Evolutionary conservation across 2,329 filamentous ascomycete genomes (phyloP).

Genomic region (Aspergillus ruber): DNA sequence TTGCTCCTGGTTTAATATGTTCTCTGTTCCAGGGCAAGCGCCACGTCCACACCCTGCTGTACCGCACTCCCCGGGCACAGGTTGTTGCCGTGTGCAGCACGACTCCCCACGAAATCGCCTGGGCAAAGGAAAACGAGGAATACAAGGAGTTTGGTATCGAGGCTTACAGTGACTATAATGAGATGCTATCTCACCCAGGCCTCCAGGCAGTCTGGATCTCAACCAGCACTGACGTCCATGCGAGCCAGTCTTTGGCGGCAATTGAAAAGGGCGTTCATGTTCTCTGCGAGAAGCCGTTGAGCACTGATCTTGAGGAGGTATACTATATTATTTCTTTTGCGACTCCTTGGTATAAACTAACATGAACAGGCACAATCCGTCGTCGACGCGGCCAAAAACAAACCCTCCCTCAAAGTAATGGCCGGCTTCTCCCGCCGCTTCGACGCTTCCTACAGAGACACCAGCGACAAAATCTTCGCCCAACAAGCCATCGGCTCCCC

Average conservation of each 20-base stretch:
- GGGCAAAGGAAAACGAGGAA: constrained; percentile 41
- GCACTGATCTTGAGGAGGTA: constrained; percentile 47
- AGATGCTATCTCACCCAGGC: constrained; percentile 44
- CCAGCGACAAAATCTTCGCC: constrained; percentile 41
- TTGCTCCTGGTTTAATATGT: too few species aligned
- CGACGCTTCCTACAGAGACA: constrained; percentile 54
- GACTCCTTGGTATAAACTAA: background rate
- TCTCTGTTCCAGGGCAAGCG: constrained; percentile 2
- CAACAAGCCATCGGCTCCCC: constrained; percentile 50
- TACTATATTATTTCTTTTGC: background rate
- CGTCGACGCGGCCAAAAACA: constrained; percentile 44
- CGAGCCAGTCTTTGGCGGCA: constrained; percentile 45
- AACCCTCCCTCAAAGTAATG: constrained; percentile 54
- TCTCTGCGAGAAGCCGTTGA: constrained; percentile 44
- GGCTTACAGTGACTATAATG: constrained; percentile 43
- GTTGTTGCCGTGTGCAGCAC: constrained; percentile 11
- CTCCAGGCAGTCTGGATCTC: constrained; percentile 47
- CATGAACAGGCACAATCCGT: constrained; percentile 47
- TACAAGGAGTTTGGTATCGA: constrained; percentile 36
- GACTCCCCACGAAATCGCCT: constrained; percentile 30
- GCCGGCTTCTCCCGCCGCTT: constrained; percentile 56
- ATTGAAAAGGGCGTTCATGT: constrained; percentile 44
- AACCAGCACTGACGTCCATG: constrained; percentile 45
- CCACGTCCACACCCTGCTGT: constrained; percentile 6
- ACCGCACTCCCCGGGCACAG: constrained; percentile 1